Evolutionary conservation across 192 early-diverging fungal species (phyloP).

Genomic region (Backusella tarrabulga): DNA sequence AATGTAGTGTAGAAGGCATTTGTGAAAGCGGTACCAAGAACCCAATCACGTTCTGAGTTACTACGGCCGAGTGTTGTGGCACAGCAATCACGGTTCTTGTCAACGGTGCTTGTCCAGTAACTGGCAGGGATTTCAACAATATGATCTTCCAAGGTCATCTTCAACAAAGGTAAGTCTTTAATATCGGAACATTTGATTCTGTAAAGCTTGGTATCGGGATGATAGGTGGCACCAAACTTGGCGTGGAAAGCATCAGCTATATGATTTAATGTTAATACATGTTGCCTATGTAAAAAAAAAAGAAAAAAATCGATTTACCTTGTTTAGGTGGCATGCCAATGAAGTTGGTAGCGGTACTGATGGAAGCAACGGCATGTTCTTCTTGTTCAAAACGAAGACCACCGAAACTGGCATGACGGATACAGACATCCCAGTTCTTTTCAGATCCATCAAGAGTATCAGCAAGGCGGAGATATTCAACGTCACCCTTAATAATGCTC

Average conservation of each 20-base stretch:
- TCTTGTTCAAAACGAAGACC: slow-evolving; percentile 17
- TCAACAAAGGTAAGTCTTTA: slow-evolving; percentile 21
- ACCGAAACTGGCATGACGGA: slow-evolving; percentile 29
- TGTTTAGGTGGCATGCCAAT: slow-evolving; percentile 30
- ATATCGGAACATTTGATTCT: slow-evolving; percentile 34
- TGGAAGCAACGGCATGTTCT: slow-evolving; percentile 29
- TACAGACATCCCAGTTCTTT: slow-evolving; percentile 36
- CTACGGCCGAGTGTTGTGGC: slow-evolving; percentile 17
- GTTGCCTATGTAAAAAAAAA: neutral
- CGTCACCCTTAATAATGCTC: slow-evolving; percentile 21
- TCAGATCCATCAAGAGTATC: slow-evolving; percentile 7
- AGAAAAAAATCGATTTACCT: neutral
- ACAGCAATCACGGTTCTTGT: slow-evolving; percentile 27
- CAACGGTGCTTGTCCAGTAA: slow-evolving; percentile 34
- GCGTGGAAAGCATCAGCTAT: slow-evolving; percentile 32
- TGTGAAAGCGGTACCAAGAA: slow-evolving; percentile 29
- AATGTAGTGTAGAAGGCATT: slow-evolving; percentile 39
- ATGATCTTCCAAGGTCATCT: slow-evolving; percentile 19
- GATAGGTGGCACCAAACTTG: slow-evolving; percentile 23
- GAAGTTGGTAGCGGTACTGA: slow-evolving; percentile 30
- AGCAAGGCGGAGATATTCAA: slow-evolving; percentile 16
- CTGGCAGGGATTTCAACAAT: slow-evolving; percentile 32
- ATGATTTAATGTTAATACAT: neutral
- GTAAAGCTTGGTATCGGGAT: slow-evolving; percentile 21
- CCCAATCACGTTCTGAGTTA: slow-evolving; percentile 28